These are phyloP conservation scores for Brassica rapa DNA, from an alignment of 345 rosid genomes.

Conservation along the genomic window DNA sequence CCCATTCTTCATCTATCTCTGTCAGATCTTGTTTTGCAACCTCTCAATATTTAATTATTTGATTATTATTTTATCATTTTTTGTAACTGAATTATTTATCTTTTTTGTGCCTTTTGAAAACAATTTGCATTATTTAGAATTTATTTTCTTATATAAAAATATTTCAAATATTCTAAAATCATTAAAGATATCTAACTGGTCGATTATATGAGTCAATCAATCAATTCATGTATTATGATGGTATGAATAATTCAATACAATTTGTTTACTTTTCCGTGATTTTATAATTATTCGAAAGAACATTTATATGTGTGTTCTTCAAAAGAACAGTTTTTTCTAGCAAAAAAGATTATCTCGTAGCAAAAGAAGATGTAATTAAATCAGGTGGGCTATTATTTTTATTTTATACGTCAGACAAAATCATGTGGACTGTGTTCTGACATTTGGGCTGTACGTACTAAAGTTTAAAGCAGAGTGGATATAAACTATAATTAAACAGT, in stretches of 20 bases:
- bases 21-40: constrained; percentile 39
- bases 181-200: constrained; percentile 30
- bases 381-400: constrained; percentile 23
- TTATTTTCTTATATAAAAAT: not conserved
- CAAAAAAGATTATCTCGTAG: constrained; percentile 24
- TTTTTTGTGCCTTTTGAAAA: not conserved
- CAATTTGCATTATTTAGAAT: constrained; percentile 9
- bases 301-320: constrained; percentile 6
- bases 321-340: not conserved
- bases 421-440: constrained; percentile 39
- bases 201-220: constrained; percentile 33
- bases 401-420: constrained; percentile 21
- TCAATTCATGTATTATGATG: constrained; percentile 26
- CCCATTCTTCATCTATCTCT: constrained; percentile 41
- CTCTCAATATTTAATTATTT: constrained; percentile 24
- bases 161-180: constrained; percentile 21
- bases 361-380: constrained; percentile 6
- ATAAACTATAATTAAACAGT: constrained; percentile 20
- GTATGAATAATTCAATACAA: constrained; percentile 17
- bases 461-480: constrained; percentile 24
- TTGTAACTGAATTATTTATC: not conserved
- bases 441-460: constrained; percentile 30
- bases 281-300: constrained; percentile 23
- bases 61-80: constrained; percentile 4
- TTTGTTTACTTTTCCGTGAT: constrained; percentile 19